Conservation (phyloP, 495 filamentous ascomycete species). For the Neurospora sp. region DNA sequence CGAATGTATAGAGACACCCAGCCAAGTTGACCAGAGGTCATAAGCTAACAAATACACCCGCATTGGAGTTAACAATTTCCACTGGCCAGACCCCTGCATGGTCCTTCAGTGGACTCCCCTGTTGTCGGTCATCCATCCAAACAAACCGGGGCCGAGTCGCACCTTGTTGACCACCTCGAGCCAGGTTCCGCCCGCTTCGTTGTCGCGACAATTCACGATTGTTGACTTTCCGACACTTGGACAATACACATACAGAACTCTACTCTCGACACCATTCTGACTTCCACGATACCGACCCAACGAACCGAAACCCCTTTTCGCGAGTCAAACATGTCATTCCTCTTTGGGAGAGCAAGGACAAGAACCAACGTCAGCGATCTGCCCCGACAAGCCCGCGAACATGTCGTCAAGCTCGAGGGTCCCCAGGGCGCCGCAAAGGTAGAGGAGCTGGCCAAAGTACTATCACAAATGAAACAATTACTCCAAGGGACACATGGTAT, state of each 20-base stretch:
- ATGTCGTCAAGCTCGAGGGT: conserved; percentile 44
- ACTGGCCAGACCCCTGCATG: not conserved
- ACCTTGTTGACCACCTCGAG: not conserved
- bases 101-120: not conserved
- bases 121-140: not conserved
- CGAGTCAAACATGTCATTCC: conserved; percentile 63
- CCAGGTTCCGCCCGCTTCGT: not conserved
- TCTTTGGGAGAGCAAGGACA: conserved; percentile 66
- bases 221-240: not conserved
- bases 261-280: not conserved
- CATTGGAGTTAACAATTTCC: not conserved
- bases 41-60: not conserved
- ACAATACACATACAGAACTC: not conserved
- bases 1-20: not conserved
- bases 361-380: conserved; percentile 43
- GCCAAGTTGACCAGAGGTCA: not conserved
- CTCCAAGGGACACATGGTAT: conserved; percentile 76
- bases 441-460: conserved; percentile 52
- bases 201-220: not conserved
- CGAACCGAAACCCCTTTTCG: no score
- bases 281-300: not conserved
- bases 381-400: conserved; percentile 44
- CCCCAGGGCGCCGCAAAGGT: conserved; percentile 43
- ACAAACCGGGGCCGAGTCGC: not conserved
- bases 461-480: conserved; percentile 73